These are phyloP conservation scores for Pyricularia pennisetigena DNA, from an alignment of 2,329 filamentous ascomycete species.

Conservation along the genomic window DNA sequence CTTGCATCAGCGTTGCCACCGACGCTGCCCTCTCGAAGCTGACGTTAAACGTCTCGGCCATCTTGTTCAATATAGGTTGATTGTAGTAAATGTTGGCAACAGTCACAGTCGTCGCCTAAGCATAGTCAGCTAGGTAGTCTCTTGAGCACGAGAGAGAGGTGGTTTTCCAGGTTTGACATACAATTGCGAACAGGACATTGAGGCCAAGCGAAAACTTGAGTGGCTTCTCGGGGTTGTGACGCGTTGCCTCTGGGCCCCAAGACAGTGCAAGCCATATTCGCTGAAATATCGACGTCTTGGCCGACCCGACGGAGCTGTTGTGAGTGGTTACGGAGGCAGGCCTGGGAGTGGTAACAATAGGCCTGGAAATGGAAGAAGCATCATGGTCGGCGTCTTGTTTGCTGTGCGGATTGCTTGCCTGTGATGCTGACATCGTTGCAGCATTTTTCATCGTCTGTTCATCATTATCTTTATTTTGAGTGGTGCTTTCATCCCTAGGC, in stretches of 20 bases:
- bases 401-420: not conserved
- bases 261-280: not conserved
- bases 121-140: not conserved
- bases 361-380: not conserved
- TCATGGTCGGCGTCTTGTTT: not conserved
- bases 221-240: slow-evolving; percentile 57
- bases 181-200: slow-evolving; percentile 63
- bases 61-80: slow-evolving; percentile 67
- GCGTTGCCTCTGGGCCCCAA: slow-evolving; percentile 45
- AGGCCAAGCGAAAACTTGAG: slow-evolving; percentile 57
- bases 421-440: not conserved
- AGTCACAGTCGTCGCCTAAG: slow-evolving; percentile 49
- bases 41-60: slow-evolving; percentile 62
- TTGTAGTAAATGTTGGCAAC: slow-evolving; percentile 74
- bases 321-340: not conserved
- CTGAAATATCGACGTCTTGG: not conserved
- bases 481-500: not conserved
- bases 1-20: slow-evolving; percentile 69
- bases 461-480: not conserved
- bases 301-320: not conserved
- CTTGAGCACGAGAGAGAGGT: not conserved
- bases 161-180: slow-evolving; percentile 16
- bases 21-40: slow-evolving; percentile 55
- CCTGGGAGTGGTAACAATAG: not conserved
- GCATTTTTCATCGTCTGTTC: not conserved